phyloP scores from a whole-genome alignment of 306 rosid genomes.

The Dryas octopetala region DNA sequence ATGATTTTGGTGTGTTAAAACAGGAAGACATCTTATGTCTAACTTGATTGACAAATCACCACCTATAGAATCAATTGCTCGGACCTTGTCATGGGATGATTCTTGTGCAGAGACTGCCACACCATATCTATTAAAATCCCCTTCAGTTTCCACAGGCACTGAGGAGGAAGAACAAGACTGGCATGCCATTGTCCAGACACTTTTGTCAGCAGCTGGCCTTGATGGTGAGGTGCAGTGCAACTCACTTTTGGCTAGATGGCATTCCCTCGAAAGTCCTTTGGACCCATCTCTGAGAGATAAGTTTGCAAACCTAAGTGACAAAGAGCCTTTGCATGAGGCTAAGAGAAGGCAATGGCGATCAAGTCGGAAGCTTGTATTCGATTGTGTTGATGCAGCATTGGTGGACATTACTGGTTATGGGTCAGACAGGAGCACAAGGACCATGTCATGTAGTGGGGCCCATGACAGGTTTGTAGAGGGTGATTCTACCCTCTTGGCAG shows the following conservation, averaged over 20 bases:
- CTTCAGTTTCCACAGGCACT: constrained; percentile 40
- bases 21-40: constrained; percentile 58
- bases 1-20: constrained; percentile 14
- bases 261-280: constrained; percentile 71
- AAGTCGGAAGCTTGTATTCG: constrained; percentile 72
- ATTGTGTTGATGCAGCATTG: constrained; percentile 59
- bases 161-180: constrained; percentile 67
- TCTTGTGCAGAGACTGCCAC: constrained; percentile 51
- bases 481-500: constrained; percentile 44
- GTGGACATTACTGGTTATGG: constrained; percentile 57
- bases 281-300: constrained; percentile 82
- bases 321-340: constrained; percentile 63
- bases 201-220: constrained; percentile 65
- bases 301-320: constrained; percentile 43
- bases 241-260: constrained; percentile 51
- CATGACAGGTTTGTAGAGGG: constrained; percentile 37
- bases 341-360: constrained; percentile 71
- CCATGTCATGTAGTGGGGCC: constrained; percentile 38
- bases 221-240: constrained; percentile 42
- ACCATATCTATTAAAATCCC: constrained; percentile 50
- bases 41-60: constrained; percentile 96
- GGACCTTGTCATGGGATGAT: constrained; percentile 81
- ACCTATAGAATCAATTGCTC: constrained; percentile 84
- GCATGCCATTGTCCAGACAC: constrained; percentile 56
- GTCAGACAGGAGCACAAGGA: constrained; percentile 29